phyloP scores from a whole-genome alignment of 2,329 filamentous ascomycete genomes.

The Ophiocordyceps camponoti-saundersi region DNA sequence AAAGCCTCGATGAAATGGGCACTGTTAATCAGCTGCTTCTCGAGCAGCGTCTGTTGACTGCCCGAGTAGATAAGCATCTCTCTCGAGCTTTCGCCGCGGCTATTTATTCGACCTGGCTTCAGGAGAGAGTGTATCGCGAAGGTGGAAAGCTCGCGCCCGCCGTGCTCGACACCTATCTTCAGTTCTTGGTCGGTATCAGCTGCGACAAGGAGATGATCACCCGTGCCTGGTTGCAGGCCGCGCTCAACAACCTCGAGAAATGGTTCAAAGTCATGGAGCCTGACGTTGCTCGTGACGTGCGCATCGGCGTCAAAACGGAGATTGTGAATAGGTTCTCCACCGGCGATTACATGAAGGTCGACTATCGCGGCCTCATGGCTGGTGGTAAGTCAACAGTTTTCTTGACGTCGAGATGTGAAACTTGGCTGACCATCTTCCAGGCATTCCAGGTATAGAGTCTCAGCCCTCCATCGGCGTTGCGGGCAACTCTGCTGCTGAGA shows the following conservation, averaged over 20 bases:
- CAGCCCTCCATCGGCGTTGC: not conserved
- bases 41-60: conserved; percentile 6
- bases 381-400: not conserved
- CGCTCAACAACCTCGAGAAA: not conserved
- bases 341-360: not conserved
- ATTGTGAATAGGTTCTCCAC: not conserved
- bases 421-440: not conserved
- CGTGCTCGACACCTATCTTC: not conserved
- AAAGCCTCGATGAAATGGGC: conserved; percentile 7
- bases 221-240: not conserved
- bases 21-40: conserved; percentile 10
- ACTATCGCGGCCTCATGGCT: not conserved
- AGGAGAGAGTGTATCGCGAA: conserved; percentile 3
- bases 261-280: not conserved
- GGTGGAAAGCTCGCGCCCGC: not conserved
- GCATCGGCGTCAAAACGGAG: not conserved
- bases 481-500: not conserved
- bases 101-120: conserved; percentile 12
- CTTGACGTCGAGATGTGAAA: not conserved
- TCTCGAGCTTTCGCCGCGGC: conserved; percentile 5
- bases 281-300: not conserved
- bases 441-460: not conserved
- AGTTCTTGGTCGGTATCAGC: not conserved
- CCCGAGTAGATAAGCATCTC: conserved; percentile 2
- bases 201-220: not conserved